phyloP scores from a whole-genome alignment of 2,329 filamentous ascomycete species.

The Hypoxylon sp. region DNA sequence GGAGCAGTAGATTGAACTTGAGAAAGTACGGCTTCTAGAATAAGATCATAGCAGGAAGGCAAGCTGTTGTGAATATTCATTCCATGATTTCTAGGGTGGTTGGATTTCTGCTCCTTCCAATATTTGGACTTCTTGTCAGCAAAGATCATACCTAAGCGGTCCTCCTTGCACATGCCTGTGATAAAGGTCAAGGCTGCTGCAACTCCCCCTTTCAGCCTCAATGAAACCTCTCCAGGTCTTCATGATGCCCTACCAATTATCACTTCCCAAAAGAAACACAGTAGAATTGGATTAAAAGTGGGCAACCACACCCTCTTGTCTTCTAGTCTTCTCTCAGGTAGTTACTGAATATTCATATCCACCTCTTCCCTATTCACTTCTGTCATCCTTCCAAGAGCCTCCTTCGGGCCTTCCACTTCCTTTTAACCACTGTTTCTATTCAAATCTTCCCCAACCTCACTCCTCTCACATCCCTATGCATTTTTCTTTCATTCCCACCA shows the following conservation, averaged over 20 bases:
- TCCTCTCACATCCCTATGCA: background rate
- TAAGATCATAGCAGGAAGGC: no score
- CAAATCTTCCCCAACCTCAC: background rate
- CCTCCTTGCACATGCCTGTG: background rate
- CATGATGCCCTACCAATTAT: background rate
- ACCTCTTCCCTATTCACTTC: background rate
- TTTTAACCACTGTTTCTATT: background rate
- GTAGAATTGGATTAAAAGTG: background rate
- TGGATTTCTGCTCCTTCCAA: background rate
- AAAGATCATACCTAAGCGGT: background rate
- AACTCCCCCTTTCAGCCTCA: background rate
- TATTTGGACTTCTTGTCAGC: background rate
- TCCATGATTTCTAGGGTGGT: background rate
- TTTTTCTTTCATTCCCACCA: background rate
- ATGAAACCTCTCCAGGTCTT: background rate
- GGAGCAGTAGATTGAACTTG: background rate
- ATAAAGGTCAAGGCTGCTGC: background rate
- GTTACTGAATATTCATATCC: background rate
- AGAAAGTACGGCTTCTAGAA: no score
- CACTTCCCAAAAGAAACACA: background rate
- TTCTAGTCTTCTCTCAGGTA: background rate
- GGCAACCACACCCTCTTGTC: background rate
- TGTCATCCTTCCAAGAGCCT: background rate
- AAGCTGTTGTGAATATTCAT: background rate
- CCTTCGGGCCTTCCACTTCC: background rate